Evolutionary conservation across 164 flowering plant genomes (phyloP), one percentile per base, ranked within the genome.

Genomic region (Nymphaea colorata): DNA sequence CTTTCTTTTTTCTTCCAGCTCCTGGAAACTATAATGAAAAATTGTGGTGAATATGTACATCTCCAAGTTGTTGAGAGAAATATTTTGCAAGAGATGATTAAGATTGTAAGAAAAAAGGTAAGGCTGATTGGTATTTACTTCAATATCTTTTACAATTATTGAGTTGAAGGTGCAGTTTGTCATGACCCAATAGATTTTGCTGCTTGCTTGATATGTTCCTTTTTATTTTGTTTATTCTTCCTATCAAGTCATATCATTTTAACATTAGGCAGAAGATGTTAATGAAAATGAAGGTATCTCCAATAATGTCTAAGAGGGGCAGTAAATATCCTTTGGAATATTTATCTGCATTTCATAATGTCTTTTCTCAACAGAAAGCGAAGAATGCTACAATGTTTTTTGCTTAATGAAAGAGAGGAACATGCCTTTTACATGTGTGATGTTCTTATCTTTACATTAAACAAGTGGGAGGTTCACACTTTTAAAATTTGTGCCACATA

Each of bases 1-100:
- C 2, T 51, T 10, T 15, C 14, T 51, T 15, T 60, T 61, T 17
- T 44, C 69, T 59, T 77, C 76, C 76, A 89, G 96, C 87, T 89
- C 66, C 70, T 89, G 79, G 96, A 89, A 79, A 87, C 96, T 10
- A 82, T 89, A 89, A 85, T 86, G 47, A 87, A 89, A 81, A 89
- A 89, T 73, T 89, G 96, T 65, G 87, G 92, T 44, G 90, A 89
- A 61, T 74, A 69, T 73, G 83, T 89, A 42, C 92, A 89, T 77
- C 78, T 80, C 70, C 90, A 87, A 76, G 83, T 89, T 69, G 85
- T 81, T 15, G 96, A 89, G 63, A 76, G 78, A 66, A 79, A 84
- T 73, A 70, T 89, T 67, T 69, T 87, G 16, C 87, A 76, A 67
- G 92, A 89, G 69, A 86, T 89, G 96, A 77, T 84, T 59, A 89